Evolutionary conservation across 306 rosid species (phyloP).

Genomic region (Pterocarpus macrocarpus): DNA sequence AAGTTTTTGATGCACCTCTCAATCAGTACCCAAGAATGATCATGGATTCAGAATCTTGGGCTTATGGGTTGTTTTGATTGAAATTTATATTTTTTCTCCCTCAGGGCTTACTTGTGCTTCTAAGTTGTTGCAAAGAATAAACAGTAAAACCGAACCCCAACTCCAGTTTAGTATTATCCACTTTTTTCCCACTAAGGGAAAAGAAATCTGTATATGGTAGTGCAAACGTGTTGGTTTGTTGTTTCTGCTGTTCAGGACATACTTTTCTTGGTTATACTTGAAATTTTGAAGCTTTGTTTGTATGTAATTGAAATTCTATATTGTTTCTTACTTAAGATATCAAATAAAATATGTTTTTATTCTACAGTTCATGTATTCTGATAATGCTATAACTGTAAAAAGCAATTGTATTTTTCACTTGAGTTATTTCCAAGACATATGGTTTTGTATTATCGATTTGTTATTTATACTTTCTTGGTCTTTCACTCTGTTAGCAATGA

Average conservation of each 20-base stretch:
- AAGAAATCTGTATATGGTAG: slow-evolving; percentile 42
- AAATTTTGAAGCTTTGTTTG: slow-evolving; percentile 3
- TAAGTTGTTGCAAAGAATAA: slow-evolving; percentile 49
- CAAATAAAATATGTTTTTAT: not conserved
- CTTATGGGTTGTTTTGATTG: slow-evolving; percentile 55
- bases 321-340: not conserved
- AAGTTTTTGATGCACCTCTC: slow-evolving; percentile 48
- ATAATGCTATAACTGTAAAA: not conserved
- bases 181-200: not conserved
- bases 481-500: not conserved
- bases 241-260: not conserved
- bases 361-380: not conserved
- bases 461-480: not conserved
- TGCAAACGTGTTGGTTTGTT: slow-evolving; percentile 35
- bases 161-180: slow-evolving; percentile 42
- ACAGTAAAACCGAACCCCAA: slow-evolving; percentile 40
- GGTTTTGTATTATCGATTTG: not conserved
- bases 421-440: not conserved
- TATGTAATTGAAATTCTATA: not conserved
- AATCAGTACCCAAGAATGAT: slow-evolving; percentile 55
- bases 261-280: not conserved
- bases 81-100: not conserved
- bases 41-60: slow-evolving; percentile 68
- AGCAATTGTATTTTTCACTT: not conserved
- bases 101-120: slow-evolving; percentile 44